Percentiles rank a stretch among this genome's conserved stretches.
These are phyloP conservation scores for Nissolia schottii DNA, from an alignment of 306 rosid species.

Conservation along the genomic window DNA sequence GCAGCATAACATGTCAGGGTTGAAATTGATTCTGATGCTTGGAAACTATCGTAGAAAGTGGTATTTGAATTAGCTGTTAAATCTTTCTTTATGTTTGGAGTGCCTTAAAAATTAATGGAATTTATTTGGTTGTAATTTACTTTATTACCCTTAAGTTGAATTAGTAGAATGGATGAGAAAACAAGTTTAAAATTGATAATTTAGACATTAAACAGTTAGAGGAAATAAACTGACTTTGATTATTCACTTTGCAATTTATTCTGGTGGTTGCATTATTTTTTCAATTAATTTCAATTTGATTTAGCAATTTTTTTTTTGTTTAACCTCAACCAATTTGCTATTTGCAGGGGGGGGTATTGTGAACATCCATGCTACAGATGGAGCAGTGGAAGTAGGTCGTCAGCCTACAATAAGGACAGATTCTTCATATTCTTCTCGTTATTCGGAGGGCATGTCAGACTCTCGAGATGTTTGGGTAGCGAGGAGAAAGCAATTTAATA, in stretches of 20 bases:
- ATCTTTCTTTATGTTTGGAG: no score
- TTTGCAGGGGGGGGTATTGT: slow-evolving; percentile 11
- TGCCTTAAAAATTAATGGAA: no score
- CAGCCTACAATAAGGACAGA: slow-evolving; percentile 23
- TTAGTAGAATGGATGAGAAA: no score
- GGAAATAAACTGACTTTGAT: background rate
- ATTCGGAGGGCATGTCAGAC: slow-evolving; percentile 4
- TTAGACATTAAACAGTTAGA: background rate
- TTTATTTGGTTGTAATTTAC: no score
- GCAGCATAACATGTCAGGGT: no score
- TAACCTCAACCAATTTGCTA: background rate
- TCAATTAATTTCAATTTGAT: background rate
- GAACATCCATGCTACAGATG: slow-evolving; percentile 13
- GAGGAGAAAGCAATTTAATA: background rate
- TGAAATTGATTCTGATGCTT: no score
- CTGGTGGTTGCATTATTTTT: background rate
- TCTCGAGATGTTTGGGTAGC: background rate
- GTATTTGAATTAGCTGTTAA: no score
- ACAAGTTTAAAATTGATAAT: no score
- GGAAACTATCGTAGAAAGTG: no score
- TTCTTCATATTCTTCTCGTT: slow-evolving; percentile 20
- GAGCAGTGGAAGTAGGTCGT: slow-evolving; percentile 22
- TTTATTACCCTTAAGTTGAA: no score
- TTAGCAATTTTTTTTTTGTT: background rate
- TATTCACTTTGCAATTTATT: background rate